Evolutionary conservation across 2,329 filamentous ascomycete species (phyloP), one percentile per base, ranked within the genome.

Genomic region (Apiospora malaysiana): DNA sequence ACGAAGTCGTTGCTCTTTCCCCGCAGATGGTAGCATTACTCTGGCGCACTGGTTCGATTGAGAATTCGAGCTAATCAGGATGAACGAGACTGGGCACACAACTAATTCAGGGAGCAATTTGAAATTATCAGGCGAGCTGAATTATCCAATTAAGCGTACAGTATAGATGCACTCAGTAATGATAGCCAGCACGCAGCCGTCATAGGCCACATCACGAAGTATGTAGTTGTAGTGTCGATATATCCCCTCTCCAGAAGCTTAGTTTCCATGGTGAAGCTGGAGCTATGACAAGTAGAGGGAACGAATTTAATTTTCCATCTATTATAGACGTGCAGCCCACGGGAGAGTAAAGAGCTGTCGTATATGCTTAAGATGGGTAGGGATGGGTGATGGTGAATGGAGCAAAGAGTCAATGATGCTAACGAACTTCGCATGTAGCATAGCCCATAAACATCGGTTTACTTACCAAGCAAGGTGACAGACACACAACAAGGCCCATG

Each of bases 321-420:
- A 80, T 83, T 83, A 84, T 87, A 87, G 85, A 83, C 85, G 81
- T 85, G 83, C 83, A 81, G 83, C 83, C 83, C 85, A 87, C 78
- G 84, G 85, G 80, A 78, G 81, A 85, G 82, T 76, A 75, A 77
- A 80, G 79, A 79, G 81, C 80, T 81, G 83, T 85, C 84, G 85
- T 78, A 87, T 86, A 87, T 87, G 85, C 85, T 87, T 80, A 43
- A 83, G 83, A 86, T 86, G 83, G 84, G 79, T 51, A 16, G 42
- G 16, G 12, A 6, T 42, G 12, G 49, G 16, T n/a, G 32, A n/a
- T n/a, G 32, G 12, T n/a, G 27, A n/a, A 40, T 23, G 51, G 46
- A 32, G 25, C 10, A 16, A 40, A 68, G 63, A 65, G 32, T 3
- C 51, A 6, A 42, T 12, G 56, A 63, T n/a, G 37, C 27, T 21